phyloP scores from a whole-genome alignment of 495 filamentous ascomycete species.

The Arthonia radiata region DNA sequence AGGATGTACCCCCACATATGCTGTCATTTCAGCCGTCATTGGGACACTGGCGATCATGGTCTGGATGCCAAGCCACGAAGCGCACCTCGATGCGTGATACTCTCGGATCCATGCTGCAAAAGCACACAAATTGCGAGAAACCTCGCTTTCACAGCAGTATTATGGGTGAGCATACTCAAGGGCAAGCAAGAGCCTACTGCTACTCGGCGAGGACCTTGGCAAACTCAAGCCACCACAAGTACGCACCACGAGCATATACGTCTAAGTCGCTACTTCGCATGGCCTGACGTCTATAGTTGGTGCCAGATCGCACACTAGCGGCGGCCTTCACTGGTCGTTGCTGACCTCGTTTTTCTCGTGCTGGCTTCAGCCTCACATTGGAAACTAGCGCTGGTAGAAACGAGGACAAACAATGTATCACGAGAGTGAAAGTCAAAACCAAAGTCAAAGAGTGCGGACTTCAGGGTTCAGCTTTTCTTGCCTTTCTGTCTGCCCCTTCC shows the following conservation, averaged over 20 bases:
- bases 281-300: conserved; percentile 53
- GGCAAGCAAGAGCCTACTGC: conserved; percentile 5
- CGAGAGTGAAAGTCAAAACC: too few species aligned
- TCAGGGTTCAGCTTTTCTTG: too few species aligned
- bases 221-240: conserved; percentile 1
- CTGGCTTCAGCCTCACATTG: too few species aligned
- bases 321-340: too few species aligned
- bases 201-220: conserved; percentile 1
- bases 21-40: neutral
- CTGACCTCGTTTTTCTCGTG: too few species aligned
- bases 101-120: conserved; percentile 5
- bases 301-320: conserved; percentile 48
- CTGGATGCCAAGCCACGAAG: conserved; percentile 1
- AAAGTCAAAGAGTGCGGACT: too few species aligned
- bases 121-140: conserved; percentile 2
- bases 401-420: too few species aligned
- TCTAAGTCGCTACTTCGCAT: conserved; percentile 28
- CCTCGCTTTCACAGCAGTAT: neutral
- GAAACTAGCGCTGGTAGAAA: too few species aligned
- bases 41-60: neutral
- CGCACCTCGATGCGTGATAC: conserved; percentile 7
- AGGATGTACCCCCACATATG: neutral
- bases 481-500: too few species aligned
- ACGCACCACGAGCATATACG: conserved; percentile 45
- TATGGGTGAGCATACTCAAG: too few species aligned